Evolutionary conservation across 2,329 filamentous ascomycete species (phyloP).

Genomic region (Escovopsis sp.): DNA sequence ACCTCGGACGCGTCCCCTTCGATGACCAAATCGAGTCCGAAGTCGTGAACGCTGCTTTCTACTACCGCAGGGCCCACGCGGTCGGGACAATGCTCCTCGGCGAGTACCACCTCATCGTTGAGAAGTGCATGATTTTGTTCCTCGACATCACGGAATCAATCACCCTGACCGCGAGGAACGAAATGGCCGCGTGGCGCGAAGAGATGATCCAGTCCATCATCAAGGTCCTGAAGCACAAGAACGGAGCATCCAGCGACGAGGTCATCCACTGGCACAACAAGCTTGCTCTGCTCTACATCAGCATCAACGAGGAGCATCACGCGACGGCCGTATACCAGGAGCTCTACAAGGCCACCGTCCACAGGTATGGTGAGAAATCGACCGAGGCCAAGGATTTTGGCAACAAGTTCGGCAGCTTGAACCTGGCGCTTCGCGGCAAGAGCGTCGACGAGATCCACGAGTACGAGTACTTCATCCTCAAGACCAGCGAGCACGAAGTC

Average conservation of each 20-base stretch:
- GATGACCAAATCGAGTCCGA: conserved; percentile 9
- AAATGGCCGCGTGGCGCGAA: conserved; percentile 21
- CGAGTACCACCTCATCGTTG: conserved; percentile 17
- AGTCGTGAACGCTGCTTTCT: conserved; percentile 14
- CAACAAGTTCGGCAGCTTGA: conserved; percentile 18
- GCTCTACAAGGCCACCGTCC: conserved; percentile 19
- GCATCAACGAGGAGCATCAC: conserved; percentile 20
- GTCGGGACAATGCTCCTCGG: conserved; percentile 19
- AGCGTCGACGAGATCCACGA: conserved; percentile 14
- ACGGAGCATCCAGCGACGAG: conserved; percentile 19
- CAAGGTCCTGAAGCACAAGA: conserved; percentile 20
- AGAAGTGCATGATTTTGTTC: conserved; percentile 22
- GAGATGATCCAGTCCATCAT: conserved; percentile 25
- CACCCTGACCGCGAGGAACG: conserved; percentile 19
- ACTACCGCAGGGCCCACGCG: conserved; percentile 21
- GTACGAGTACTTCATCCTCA: conserved; percentile 20
- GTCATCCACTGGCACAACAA: conserved; percentile 23
- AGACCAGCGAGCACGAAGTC: conserved; percentile 19
- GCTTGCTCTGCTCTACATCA: conserved; percentile 22
- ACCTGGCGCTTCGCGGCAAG: conserved; percentile 18
- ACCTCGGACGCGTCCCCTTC: conserved; percentile 20
- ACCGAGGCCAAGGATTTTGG: conserved; percentile 15
- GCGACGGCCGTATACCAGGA: conserved; percentile 19
- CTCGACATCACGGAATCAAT: conserved; percentile 20
- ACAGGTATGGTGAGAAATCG: conserved; percentile 19